Evolutionary conservation across 129 eudicot genomes (phyloP).

Genomic region (Helianthus tuberosus): DNA sequence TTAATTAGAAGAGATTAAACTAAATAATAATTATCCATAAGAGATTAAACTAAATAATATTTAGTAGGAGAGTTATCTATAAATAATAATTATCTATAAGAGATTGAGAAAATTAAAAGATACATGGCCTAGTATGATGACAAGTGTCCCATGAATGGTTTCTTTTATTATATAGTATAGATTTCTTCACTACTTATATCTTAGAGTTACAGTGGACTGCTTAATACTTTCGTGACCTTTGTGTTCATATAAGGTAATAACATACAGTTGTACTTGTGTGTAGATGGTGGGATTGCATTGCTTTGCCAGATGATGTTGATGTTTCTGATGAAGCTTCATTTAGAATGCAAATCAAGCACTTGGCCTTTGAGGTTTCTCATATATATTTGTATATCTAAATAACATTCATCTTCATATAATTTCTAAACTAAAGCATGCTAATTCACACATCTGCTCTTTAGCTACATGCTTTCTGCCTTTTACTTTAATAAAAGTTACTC

Average conservation of each 20-base stretch:
- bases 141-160: too few relatives aligned
- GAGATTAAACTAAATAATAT: too few relatives aligned
- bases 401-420: background rate
- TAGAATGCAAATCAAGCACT: slow-evolving; percentile 75
- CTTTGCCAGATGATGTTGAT: slow-evolving; percentile 93
- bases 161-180: too few relatives aligned
- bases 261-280: background rate
- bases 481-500: background rate
- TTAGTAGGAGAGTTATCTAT: too few relatives aligned
- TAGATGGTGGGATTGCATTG: slow-evolving; percentile 99
- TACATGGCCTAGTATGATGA: too few relatives aligned
- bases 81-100: too few relatives aligned
- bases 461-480: background rate
- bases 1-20: too few relatives aligned
- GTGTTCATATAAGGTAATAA: background rate
- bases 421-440: background rate
- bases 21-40: too few relatives aligned
- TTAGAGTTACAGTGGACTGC: background rate
- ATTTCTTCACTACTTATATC: background rate
- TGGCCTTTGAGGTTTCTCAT: slow-evolving; percentile 75
- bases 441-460: background rate
- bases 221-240: background rate
- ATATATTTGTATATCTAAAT: background rate
- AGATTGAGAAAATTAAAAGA: too few relatives aligned
- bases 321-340: slow-evolving; percentile 65